phyloP scores from a whole-genome alignment of 441 rosid genomes.

The Croton setiger region DNA sequence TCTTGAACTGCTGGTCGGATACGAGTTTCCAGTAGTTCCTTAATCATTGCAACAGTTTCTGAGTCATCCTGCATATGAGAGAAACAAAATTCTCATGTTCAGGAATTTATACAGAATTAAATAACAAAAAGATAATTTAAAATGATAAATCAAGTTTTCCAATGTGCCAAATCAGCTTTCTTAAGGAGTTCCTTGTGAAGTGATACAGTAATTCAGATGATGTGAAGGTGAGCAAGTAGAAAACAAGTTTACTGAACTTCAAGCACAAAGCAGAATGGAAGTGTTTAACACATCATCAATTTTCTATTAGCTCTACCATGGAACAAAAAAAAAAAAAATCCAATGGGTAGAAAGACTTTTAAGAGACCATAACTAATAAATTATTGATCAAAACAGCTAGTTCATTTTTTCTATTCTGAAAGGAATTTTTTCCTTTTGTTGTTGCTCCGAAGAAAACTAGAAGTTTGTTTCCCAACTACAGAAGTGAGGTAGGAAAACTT shows the following conservation, averaged over 20 bases:
- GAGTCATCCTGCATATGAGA: constrained; percentile 72
- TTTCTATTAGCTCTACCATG: too few relatives aligned
- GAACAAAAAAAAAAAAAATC: too few relatives aligned
- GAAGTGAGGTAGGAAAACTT: too few relatives aligned
- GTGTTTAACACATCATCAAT: too few relatives aligned
- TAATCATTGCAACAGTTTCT: constrained; percentile 95
- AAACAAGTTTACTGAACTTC: not conserved
- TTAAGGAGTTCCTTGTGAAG: not conserved
- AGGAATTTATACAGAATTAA: not conserved
- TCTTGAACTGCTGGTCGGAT: constrained; percentile 98
- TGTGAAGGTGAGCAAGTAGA: not conserved
- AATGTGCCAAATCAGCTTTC: not conserved
- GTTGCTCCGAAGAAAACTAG: too few relatives aligned
- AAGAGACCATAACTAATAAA: too few relatives aligned
- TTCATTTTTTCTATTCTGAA: too few relatives aligned
- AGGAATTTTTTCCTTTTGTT: too few relatives aligned
- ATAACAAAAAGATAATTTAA: not conserved
- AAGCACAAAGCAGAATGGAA: not conserved
- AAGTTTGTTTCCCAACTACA: too few relatives aligned
- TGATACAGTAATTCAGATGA: not conserved
- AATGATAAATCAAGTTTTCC: constrained; percentile 1
- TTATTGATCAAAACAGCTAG: too few relatives aligned
- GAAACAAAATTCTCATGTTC: not conserved
- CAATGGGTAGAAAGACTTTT: too few relatives aligned
- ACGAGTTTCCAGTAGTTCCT: constrained; percentile 95